Evolutionary conservation across 2,329 filamentous ascomycete genomes (phyloP).

Genomic region (Mycocentrospora acerina): DNA sequence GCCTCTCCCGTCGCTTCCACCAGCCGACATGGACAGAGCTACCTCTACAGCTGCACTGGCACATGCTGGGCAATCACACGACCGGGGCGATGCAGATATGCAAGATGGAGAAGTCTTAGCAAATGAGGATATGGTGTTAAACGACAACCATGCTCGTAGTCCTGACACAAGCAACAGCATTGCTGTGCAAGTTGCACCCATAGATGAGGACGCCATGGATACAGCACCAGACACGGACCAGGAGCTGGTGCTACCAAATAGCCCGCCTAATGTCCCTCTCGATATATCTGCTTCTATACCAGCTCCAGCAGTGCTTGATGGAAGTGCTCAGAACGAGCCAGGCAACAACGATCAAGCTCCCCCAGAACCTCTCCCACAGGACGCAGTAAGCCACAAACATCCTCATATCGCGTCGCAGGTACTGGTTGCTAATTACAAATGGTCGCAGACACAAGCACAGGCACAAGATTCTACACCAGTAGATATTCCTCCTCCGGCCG

Average conservation of each 20-base stretch:
- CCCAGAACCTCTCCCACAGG: constrained; percentile 3
- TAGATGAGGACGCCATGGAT: constrained; percentile 44
- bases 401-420: background rate
- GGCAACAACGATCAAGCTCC: constrained; percentile 10
- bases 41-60: constrained; percentile 34
- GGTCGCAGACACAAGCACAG: constrained; percentile 12
- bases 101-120: constrained; percentile 27
- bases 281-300: constrained; percentile 14
- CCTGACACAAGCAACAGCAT: constrained; percentile 2
- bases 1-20: constrained; percentile 25
- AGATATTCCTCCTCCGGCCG: constrained; percentile 24
- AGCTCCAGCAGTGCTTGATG: constrained; percentile 17
- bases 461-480: constrained; percentile 15
- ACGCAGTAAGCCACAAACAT: constrained; percentile 17
- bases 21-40: constrained; percentile 38
- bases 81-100: constrained; percentile 41
- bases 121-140: constrained; percentile 13
- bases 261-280: constrained; percentile 14
- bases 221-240: constrained; percentile 38
- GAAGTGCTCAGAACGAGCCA: constrained; percentile 6
- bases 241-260: constrained; percentile 23
- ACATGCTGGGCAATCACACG: constrained; percentile 37
- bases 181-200: constrained; percentile 30
- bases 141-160: constrained; percentile 10
- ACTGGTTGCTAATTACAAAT: too few species aligned